Evolutionary conservation across 2,329 filamentous ascomycete genomes (phyloP).

Genomic region (Penicillium expansum): DNA sequence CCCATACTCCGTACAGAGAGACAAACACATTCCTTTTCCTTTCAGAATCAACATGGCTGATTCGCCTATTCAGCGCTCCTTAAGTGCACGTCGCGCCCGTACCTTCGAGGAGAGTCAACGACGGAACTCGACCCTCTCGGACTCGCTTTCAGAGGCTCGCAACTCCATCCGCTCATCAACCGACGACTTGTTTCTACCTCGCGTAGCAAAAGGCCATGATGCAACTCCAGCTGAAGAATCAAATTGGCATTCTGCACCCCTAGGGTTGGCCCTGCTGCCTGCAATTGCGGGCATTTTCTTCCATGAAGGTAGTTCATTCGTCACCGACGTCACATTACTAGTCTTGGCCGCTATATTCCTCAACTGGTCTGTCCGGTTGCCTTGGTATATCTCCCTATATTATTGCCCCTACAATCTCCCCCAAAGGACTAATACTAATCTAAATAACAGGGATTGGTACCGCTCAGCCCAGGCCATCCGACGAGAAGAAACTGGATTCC

Average conservation of each 20-base stretch:
- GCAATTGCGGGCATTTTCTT: slow-evolving; percentile 83
- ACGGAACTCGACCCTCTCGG: slow-evolving; percentile 75
- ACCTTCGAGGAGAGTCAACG: slow-evolving; percentile 51
- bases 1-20: background rate
- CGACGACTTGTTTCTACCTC: slow-evolving; percentile 65
- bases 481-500: slow-evolving; percentile 43
- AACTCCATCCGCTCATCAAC: slow-evolving; percentile 64
- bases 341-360: slow-evolving; percentile 79
- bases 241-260: slow-evolving; percentile 73
- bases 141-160: slow-evolving; percentile 67
- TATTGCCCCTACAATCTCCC: background rate
- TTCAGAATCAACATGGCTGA: slow-evolving; percentile 12
- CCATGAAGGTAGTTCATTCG: slow-evolving; percentile 75
- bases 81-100: slow-evolving; percentile 10
- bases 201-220: slow-evolving; percentile 39
- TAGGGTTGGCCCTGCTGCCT: slow-evolving; percentile 80
- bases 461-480: slow-evolving; percentile 65
- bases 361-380: slow-evolving; percentile 86
- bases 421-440: background rate
- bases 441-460: slow-evolving; percentile 64
- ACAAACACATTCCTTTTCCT: background rate
- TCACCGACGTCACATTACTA: slow-evolving; percentile 81
- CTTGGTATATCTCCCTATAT: slow-evolving; percentile 62
- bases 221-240: slow-evolving; percentile 52
- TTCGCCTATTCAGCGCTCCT: slow-evolving; percentile 1